Percentiles rank a stretch among this genome's conserved stretches.
Evolutionary conservation across 331 rosid genomes (phyloP).

Genomic region (Acacia concinna): DNA sequence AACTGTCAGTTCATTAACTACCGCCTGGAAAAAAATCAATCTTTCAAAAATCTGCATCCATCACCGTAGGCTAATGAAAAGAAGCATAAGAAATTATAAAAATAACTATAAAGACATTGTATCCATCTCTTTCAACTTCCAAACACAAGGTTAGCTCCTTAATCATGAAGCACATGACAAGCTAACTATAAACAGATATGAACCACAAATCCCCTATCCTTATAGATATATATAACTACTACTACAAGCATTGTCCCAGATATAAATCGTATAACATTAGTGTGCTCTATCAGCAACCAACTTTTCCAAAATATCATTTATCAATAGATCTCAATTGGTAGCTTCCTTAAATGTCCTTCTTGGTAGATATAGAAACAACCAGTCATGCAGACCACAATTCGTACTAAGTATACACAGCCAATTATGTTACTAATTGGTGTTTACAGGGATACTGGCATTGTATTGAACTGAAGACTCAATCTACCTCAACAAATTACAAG

Average conservation of each 20-base stretch:
- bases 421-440: not conserved
- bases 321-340: not conserved
- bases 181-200: slow-evolving; percentile 7
- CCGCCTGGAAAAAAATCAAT: not conserved
- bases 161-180: slow-evolving; percentile 7
- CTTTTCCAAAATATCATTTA: not conserved
- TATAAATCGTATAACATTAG: not conserved
- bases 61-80: not conserved
- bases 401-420: not conserved
- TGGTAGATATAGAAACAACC: slow-evolving; percentile 3
- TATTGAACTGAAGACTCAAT: not conserved
- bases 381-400: not conserved
- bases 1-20: slow-evolving; percentile 14
- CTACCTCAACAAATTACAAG: not conserved
- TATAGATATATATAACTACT: not conserved
- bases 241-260: not conserved
- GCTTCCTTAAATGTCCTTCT: not conserved
- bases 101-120: slow-evolving; percentile 12
- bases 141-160: slow-evolving; percentile 14
- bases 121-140: slow-evolving; percentile 11
- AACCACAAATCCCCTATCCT: not conserved
- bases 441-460: not conserved
- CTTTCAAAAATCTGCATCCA: not conserved
- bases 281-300: not conserved
- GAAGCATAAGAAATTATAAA: not conserved